Conservation (phyloP, 2,329 filamentous ascomycete genomes). For the Helminthosporium solani region DNA sequence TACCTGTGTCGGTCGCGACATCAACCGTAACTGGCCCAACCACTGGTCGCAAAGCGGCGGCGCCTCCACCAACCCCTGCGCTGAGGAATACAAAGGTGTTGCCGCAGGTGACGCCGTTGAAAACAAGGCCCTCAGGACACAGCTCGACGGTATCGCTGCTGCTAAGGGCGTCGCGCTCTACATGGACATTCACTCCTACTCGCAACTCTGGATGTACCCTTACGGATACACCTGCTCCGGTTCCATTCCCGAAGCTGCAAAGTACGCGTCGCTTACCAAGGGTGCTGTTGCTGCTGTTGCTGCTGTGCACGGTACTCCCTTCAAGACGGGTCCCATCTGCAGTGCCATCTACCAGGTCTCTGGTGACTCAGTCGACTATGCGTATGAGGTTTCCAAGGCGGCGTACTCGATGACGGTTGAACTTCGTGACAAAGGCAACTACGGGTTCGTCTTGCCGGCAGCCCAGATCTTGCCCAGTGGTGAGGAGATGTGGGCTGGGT, state of each 20-base stretch:
- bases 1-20: conserved; percentile 41
- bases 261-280: conserved; percentile 53
- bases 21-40: conserved; percentile 44
- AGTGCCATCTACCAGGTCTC: conserved; percentile 61
- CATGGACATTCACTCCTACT: conserved; percentile 66
- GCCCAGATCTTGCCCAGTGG: conserved; percentile 51
- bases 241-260: conserved; percentile 49
- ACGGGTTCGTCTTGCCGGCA: conserved; percentile 54
- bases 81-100: conserved; percentile 39
- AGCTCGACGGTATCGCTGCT: conserved; percentile 47
- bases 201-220: conserved; percentile 49
- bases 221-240: conserved; percentile 62
- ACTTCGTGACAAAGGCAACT: conserved; percentile 50
- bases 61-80: conserved; percentile 39
- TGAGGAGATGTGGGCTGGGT: conserved; percentile 51
- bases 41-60: conserved; percentile 37
- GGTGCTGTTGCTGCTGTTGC: conserved; percentile 56
- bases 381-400: conserved; percentile 44
- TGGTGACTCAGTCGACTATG: conserved; percentile 49
- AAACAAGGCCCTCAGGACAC: conserved; percentile 48
- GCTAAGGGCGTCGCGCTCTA: conserved; percentile 59
- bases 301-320: conserved; percentile 53
- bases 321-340: conserved; percentile 54
- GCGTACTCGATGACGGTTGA: conserved; percentile 53
- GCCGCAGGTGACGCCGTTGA: conserved; percentile 39